Conservation (phyloP, 495 filamentous ascomycete species). For the Penicillium manginii region DNA sequence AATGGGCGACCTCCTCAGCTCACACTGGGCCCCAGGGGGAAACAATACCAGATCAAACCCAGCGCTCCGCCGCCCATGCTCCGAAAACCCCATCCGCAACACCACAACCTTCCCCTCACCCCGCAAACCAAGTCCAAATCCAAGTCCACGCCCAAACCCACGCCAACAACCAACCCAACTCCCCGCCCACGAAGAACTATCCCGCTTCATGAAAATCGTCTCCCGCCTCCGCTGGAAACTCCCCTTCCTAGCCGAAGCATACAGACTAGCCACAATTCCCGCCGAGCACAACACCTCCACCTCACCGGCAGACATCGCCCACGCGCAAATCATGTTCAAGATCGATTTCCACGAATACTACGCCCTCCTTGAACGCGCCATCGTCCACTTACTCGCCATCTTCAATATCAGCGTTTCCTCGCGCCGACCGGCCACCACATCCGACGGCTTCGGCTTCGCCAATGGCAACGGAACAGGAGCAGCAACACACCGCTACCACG, state of each 20-base stretch:
- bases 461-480: not conserved
- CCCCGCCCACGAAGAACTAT: slow-evolving; percentile 47
- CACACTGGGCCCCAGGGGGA: slow-evolving; percentile 36
- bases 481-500: slow-evolving; percentile 60
- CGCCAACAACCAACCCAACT: slow-evolving; percentile 4
- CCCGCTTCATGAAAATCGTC: slow-evolving; percentile 59
- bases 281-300: no score
- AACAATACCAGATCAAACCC: not conserved
- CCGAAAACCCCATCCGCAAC: slow-evolving; percentile 15
- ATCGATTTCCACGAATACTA: slow-evolving; percentile 74
- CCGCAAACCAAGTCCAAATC: slow-evolving; percentile 6
- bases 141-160: not conserved
- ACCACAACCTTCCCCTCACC: slow-evolving; percentile 12
- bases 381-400: slow-evolving; percentile 62
- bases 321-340: slow-evolving; percentile 68
- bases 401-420: slow-evolving; percentile 54
- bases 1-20: slow-evolving; percentile 34
- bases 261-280: slow-evolving; percentile 45
- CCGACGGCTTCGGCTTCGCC: not conserved
- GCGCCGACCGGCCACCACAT: not conserved
- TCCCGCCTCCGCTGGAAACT: slow-evolving; percentile 64
- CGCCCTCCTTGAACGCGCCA: slow-evolving; percentile 64
- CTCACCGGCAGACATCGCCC: slow-evolving; percentile 1
- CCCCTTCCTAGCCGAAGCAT: slow-evolving; percentile 57
- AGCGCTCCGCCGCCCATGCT: slow-evolving; percentile 10